Conservation (phyloP, 257 asterid species). For the Solanum etuberosum region DNA sequence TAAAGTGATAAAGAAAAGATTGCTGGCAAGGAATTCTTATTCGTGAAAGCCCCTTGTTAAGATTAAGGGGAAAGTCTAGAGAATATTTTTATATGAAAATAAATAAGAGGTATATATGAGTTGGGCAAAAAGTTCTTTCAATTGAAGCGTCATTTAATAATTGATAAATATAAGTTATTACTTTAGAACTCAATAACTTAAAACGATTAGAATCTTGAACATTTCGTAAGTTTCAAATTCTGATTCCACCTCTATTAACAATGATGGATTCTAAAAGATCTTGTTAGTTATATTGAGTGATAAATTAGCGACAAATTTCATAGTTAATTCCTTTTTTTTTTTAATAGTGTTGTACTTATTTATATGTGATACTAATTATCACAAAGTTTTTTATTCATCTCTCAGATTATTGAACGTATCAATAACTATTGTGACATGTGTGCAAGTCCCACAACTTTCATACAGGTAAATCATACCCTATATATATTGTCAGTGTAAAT, state of each 20-base stretch:
- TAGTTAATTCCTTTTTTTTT: neutral
- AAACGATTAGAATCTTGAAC: neutral
- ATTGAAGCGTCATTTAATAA: neutral
- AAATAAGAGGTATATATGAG: neutral
- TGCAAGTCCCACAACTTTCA: constrained; percentile 86
- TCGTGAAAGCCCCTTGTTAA: neutral
- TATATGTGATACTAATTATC: neutral
- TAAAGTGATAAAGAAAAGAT: neutral
- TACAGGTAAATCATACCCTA: constrained; percentile 40
- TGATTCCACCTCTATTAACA: neutral
- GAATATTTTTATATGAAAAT: neutral
- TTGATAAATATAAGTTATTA: neutral
- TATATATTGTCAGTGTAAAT: too few relatives aligned
- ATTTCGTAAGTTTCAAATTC: neutral
- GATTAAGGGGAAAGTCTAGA: neutral
- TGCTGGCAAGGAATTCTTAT: neutral
- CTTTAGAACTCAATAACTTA: neutral
- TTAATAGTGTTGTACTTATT: neutral
- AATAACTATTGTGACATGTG: constrained; percentile 59
- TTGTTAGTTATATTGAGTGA: neutral
- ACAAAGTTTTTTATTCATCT: neutral
- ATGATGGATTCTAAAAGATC: neutral
- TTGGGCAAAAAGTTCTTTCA: neutral
- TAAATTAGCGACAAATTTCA: neutral
- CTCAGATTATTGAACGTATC: constrained; percentile 65